phyloP scores from a whole-genome alignment of 2,329 filamentous ascomycete genomes.

The Nigrospora sphaerica region DNA sequence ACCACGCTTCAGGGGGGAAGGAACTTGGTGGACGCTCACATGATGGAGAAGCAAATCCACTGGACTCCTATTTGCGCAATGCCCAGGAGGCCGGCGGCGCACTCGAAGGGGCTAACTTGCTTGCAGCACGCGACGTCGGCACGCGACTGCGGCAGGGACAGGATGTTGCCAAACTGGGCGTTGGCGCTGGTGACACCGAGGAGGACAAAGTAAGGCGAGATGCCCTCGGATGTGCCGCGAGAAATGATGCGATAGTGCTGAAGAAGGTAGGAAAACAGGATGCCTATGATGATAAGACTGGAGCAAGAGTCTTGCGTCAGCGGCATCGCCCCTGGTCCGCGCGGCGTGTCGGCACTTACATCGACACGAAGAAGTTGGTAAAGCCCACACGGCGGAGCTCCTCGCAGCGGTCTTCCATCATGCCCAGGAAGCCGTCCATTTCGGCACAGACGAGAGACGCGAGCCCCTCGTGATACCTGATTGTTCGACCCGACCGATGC shows the following conservation, averaged over 20 bases:
- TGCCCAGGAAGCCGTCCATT: constrained; percentile 23
- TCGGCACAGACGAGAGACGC: constrained; percentile 1
- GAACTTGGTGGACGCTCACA: constrained; percentile 59
- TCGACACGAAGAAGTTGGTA: constrained; percentile 48
- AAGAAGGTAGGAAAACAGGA: constrained; percentile 87
- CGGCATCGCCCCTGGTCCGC: not conserved
- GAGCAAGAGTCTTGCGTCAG: constrained; percentile 10
- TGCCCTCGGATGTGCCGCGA: constrained; percentile 81
- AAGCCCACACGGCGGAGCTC: constrained; percentile 45
- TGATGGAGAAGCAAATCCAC: constrained; percentile 85
- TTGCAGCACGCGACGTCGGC: constrained; percentile 81
- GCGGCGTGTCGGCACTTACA: constrained; percentile 30
- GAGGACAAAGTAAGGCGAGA: constrained; percentile 91
- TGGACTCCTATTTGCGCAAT: constrained; percentile 88
- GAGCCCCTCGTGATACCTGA: no score
- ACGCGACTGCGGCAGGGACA: constrained; percentile 76
- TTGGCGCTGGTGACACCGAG: constrained; percentile 89
- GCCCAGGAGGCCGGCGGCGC: constrained; percentile 76
- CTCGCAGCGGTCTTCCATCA: constrained; percentile 36
- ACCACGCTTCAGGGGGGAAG: not conserved
- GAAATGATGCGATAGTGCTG: constrained; percentile 89
- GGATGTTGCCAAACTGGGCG: constrained; percentile 84
- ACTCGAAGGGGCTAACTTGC: constrained; percentile 74
- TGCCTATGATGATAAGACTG: constrained; percentile 74
- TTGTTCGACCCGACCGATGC: no score